Evolutionary conservation across 2,329 filamentous ascomycete species (phyloP), one percentile per base, ranked within the genome.

Genomic region (Bipolaris gigantea): DNA sequence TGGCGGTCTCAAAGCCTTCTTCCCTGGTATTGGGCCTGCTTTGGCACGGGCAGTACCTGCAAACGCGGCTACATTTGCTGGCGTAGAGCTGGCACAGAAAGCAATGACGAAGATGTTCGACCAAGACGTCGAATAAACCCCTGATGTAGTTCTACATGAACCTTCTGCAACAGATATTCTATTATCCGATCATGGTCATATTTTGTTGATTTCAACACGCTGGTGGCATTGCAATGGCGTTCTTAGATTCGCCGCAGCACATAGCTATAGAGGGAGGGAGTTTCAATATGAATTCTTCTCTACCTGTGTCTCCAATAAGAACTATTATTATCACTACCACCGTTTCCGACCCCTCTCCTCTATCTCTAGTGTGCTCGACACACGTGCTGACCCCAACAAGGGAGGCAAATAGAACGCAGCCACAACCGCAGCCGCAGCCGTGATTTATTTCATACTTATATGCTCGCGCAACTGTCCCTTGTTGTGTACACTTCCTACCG

Each of bases 21-120:
- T 99, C 84, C 94, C 94, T 5, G 94, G 94, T 21, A 92, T 99
- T 65, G 93, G 90, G 0, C 94, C 94, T 2, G 94, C 94, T 3
- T 83, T 99, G 73, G 89, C 92, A 10, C 86, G 94, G 76, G 94
- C 94, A 4, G 92, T 97, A 39, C 94, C 94, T 6, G 94, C 94
- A 9, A 99, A 99, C 73, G 94, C 94, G 2, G 94, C 94, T 30
- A 97, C 94, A 2, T 99, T 99, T 69, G 77, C 92, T 68, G 89
- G 90, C 10, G 89, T 94, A 7, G 90, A 94, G 79, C 75, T 93
- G 73, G 90, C 90, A 39, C 89, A 94, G 70, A 87, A 90, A 76
- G 86, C 86, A 41, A 91, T 94, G 89, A 87, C 85, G 62, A 92
- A 86, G 81, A 77, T 83, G 44, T 90, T 93, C 71, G 85, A 79